Base-by-base conservation (phyloP, 2,329 filamentous ascomycete species). In the Fusarium napiforme region DNA sequence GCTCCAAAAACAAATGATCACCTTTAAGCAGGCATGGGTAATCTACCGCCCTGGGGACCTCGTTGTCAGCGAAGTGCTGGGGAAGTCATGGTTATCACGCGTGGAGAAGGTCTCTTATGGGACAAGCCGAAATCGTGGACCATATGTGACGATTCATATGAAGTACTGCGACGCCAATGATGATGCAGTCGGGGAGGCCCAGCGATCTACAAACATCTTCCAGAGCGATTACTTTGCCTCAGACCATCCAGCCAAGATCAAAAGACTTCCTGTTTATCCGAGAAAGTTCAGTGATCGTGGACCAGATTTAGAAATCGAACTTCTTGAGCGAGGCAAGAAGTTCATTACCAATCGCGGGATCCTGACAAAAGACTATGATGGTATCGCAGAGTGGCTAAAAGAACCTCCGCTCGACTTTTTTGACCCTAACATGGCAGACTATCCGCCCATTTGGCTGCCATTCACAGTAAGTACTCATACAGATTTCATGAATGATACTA, bases 401-500 rank as follows among this genome's bases (percentile, higher is more conserved):
- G 50, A 55, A 2, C 50, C 50, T 9, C 34, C 34, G 1, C 19
- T 28, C 7, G 36, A 55, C 19, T 55, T n/a, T 4, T 55, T n/a
- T n/a, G 26, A 55, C 18, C 50, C 50, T 0, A 11, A 40, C 2
- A 30, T 55, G 50, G 50, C 50, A 5, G 26, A 55, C 36, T 55
- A 16, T 18, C 50, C 50, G 3, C 36, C 50, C 1, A 9, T 55
- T 1, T 55, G 50, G 50, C 15, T 55, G 0, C 50, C 50, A 5
- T 55, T 55, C 15, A 55, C 36, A 0, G 26, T 40, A 18, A 2
- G 36, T 9, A 0, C 1, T 18, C 10, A 18, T 40, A 4, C 0
- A 39, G 1, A 4, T 5, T 18, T 3, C 4, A 18, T 0, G 5
- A 2, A 9, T 11, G 4, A 0, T n/a, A 28, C 19, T 39, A 14